Evolutionary conservation across 2,329 filamentous ascomycete genomes (phyloP), one percentile per base, ranked within the genome.

Genomic region (Microdochium bolleyi): DNA sequence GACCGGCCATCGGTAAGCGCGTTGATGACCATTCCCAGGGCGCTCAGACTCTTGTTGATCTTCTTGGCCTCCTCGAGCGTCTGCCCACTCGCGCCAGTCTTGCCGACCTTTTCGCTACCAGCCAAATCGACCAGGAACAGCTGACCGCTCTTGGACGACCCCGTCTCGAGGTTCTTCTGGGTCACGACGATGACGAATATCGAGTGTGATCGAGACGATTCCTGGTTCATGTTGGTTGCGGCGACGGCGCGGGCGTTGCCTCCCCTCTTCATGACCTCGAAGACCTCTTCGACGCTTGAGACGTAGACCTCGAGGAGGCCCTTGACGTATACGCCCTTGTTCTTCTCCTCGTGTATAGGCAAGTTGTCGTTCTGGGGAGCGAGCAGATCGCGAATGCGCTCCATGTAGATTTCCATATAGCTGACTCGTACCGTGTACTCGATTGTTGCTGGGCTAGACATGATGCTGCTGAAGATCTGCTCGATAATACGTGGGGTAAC

Each of bases 341-440:
- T 94, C 79, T 96, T 96, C 72, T 97, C 94, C 66, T 99, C 94
- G 73, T 97, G 94, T n/a, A 97, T 86, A 0, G 92, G 92, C 51
- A 99, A 76, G 66, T 97, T 97, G 74, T 96, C 92, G 71, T 97
- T 96, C 55, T 92, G 88, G 11, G 94, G 94, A 24, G 87, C 85
- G 58, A 99, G 76, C 64, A 99, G 73, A 83, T 99, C 94, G 64
- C 92, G 84, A 69, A 99, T 97, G 61, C 88, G 85, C 75, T 99
- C 94, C 94, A 97, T 99, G 77, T 99, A 99, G 59, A 99, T 97
- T 73, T 99, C 94, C 92, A 99, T 96, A 73, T 97, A 97, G 71
- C 91, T 96, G 66, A 97, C 92, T 53, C 92, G 85, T 51, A 99
- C 92, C n/a, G 92, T 97, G 71, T 97, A 97, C 72, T 97, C 94